Evolutionary conservation across 345 rosid species (phyloP).

Genomic region (Eucalyptus camaldulensis): DNA sequence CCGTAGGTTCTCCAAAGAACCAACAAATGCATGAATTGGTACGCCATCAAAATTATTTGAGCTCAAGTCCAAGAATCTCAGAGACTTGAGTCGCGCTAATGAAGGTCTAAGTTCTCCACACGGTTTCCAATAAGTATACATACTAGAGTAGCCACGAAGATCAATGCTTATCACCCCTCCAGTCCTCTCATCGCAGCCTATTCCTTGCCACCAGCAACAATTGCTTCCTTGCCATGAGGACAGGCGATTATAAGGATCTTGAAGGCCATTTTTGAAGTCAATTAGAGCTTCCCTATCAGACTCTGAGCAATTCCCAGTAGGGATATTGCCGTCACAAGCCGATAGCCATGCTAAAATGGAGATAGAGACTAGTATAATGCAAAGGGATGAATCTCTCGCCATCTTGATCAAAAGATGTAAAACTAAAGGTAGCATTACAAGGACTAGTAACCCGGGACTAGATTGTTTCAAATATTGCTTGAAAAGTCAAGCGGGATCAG

Average conservation of each 20-base stretch:
- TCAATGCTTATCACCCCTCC: constrained; percentile 12
- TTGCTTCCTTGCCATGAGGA: constrained; percentile 16
- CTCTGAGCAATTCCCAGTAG: not conserved
- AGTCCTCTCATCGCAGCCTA: constrained; percentile 10
- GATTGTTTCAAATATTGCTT: not conserved
- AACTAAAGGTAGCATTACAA: not conserved
- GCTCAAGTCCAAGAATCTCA: constrained; percentile 26
- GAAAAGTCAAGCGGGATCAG: accelerated
- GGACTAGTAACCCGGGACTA: not conserved
- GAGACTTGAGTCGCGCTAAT: constrained; percentile 8
- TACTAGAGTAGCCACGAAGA: not conserved
- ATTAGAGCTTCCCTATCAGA: constrained; percentile 11
- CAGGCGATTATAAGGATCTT: constrained; percentile 2
- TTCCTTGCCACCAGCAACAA: constrained; percentile 32
- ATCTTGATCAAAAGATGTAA: not conserved
- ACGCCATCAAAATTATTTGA: constrained; percentile 3
- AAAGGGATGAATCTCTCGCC: not conserved
- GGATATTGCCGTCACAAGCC: not conserved
- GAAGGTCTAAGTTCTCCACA: constrained; percentile 33
- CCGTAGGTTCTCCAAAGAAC: constrained; percentile 5
- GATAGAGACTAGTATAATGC: not conserved
- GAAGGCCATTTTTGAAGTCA: constrained; percentile 15
- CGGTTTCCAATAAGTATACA: not conserved
- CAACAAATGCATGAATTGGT: constrained; percentile 24
- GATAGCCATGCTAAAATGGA: not conserved